phyloP scores from a whole-genome alignment of 768 basidiomycete genomes.

The Suillus clintonianus region DNA sequence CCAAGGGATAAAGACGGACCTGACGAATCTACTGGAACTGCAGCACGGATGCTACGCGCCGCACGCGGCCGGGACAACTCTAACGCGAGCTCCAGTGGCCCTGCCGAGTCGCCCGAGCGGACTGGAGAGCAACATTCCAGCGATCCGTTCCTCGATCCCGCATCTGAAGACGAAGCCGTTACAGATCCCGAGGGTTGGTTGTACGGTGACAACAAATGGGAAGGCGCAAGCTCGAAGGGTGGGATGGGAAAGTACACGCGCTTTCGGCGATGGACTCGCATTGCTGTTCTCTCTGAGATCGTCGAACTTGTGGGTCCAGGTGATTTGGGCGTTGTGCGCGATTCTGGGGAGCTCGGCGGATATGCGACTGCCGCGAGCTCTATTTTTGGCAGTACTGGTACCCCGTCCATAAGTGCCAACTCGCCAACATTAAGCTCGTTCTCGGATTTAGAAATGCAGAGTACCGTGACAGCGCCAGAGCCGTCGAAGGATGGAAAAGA shows the following conservation, averaged over 20 bases:
- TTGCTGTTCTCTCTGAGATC: conserved; percentile 75
- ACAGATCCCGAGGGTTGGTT: conserved; percentile 93
- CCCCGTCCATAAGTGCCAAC: conserved; percentile 22
- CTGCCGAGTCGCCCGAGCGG: conserved; percentile 21
- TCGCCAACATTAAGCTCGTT: conserved; percentile 29
- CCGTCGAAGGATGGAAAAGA: conserved; percentile 16
- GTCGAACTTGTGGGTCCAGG: conserved; percentile 54
- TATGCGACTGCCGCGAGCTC: conserved; percentile 14
- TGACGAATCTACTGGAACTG: conserved; percentile 44
- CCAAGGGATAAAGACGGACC: conserved; percentile 44
- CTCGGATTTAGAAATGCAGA: conserved; percentile 28
- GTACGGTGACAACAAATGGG: conserved; percentile 97
- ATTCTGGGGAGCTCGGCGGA: conserved; percentile 13
- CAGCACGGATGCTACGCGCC: conserved; percentile 52
- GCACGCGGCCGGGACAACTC: conserved; percentile 46
- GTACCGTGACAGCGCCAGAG: conserved; percentile 25
- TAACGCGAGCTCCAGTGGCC: conserved; percentile 11
- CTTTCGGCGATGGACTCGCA: conserved; percentile 82
- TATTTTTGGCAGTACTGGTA: conserved; percentile 13
- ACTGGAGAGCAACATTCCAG: conserved; percentile 28
- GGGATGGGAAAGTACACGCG: conserved; percentile 94
- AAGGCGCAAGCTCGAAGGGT: conserved; percentile 68
- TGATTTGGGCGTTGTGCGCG: conserved; percentile 30
- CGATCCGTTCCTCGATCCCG: conserved; percentile 29
- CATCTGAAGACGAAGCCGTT: conserved; percentile 49